Conservation (phyloP, 305 asterid species). For the Rubia balearica region DNA sequence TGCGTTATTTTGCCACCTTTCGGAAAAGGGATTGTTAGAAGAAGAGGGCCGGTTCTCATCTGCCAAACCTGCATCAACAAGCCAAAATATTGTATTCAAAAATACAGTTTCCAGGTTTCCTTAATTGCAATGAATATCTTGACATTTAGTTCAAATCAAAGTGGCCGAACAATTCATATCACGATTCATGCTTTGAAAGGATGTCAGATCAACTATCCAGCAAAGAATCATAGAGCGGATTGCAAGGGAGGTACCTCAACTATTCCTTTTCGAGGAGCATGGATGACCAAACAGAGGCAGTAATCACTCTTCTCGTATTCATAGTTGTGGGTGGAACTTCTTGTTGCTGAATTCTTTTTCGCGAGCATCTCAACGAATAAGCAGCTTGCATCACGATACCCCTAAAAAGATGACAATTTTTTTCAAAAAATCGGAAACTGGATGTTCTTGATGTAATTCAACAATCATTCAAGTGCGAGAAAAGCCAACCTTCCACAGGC, state of each 20-base stretch:
- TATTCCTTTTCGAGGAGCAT: conserved; percentile 92
- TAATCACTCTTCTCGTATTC: conserved; percentile 68
- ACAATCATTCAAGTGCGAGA: not conserved
- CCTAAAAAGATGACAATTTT: conserved; percentile 34
- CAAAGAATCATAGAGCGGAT: not conserved
- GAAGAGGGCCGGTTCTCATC: conserved; percentile 94
- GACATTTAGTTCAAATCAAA: not conserved
- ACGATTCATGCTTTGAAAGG: not conserved
- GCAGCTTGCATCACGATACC: conserved; percentile 97
- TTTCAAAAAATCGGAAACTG: not conserved
- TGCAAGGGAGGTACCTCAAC: conserved; percentile 58
- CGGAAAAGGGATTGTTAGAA: conserved; percentile 75
- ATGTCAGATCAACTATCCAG: not conserved
- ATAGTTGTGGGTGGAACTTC: conserved; percentile 24
- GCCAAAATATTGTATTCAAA: not conserved
- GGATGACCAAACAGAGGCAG: conserved; percentile 87
- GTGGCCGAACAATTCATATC: not conserved
- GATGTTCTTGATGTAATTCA: not conserved
- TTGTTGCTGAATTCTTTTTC: conserved; percentile 39
- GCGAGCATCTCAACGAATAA: conserved; percentile 90
- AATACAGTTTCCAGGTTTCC: not conserved
- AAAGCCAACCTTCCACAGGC: conserved; percentile 77
- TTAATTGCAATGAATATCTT: not conserved
- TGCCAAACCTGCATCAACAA: conserved; percentile 69
- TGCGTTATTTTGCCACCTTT: conserved; percentile 87